Percentiles rank a stretch among this genome's conserved stretches.
These are phyloP conservation scores for Leccinum disarticulatum DNA, from an alignment of 768 basidiomycete genomes.

Conservation along the genomic window DNA sequence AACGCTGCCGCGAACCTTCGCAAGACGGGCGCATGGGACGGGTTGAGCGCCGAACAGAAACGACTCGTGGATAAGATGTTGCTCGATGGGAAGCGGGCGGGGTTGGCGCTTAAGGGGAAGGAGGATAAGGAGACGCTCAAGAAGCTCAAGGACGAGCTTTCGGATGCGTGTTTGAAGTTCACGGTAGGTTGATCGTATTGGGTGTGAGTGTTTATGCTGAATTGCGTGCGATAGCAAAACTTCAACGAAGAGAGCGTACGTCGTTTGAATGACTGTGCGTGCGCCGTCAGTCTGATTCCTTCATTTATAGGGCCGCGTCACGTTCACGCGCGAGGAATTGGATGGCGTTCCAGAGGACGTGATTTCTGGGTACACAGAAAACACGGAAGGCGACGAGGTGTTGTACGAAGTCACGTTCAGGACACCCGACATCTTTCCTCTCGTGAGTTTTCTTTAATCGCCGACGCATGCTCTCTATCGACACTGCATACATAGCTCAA, in stretches of 20 bases:
- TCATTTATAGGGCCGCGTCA: conserved; percentile 51
- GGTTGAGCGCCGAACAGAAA: conserved; percentile 64
- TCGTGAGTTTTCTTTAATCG: conserved; percentile 44
- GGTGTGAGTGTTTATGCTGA: background rate
- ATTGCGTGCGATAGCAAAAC: conserved; percentile 44
- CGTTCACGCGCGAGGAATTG: conserved; percentile 70
- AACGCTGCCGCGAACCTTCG: conserved; percentile 69
- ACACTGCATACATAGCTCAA: conserved; percentile 58
- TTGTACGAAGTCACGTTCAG: conserved; percentile 76
- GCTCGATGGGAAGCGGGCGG: conserved; percentile 74
- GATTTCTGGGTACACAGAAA: conserved; percentile 69
- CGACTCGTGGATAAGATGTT: conserved; percentile 79
- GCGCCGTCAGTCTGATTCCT: background rate
- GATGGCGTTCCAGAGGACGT: conserved; percentile 81
- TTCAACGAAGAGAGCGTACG: conserved; percentile 82
- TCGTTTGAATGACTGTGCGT: background rate
- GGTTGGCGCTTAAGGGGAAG: conserved; percentile 68
- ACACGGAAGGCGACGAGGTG: conserved; percentile 52
- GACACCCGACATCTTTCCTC: conserved; percentile 76
- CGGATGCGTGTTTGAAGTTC: conserved; percentile 71
- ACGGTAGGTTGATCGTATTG: conserved; percentile 13
- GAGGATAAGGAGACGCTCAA: conserved; percentile 55
- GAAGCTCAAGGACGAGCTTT: conserved; percentile 71
- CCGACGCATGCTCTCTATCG: background rate
- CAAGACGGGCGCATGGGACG: conserved; percentile 57